These are phyloP conservation scores for Chrysoporthe deuterocubensis DNA, from an alignment of 2,329 filamentous ascomycete species.

Conservation along the genomic window DNA sequence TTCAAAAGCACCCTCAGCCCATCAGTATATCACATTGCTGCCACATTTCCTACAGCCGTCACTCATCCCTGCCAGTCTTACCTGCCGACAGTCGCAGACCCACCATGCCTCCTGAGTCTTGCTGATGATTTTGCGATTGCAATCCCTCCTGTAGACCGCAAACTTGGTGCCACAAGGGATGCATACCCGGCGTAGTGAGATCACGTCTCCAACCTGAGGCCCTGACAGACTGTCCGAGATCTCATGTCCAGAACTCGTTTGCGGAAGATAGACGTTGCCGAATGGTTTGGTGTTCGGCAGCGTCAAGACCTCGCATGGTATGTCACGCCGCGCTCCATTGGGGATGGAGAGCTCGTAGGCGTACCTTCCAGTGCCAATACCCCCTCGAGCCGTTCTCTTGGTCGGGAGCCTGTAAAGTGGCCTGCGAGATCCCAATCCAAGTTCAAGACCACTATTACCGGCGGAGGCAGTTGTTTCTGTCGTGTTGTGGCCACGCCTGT, in stretches of 20 bases:
- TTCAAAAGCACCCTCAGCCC: no score
- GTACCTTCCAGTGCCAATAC: slow-evolving; percentile 11
- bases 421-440: background rate
- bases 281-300: background rate
- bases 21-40: slow-evolving; percentile 25
- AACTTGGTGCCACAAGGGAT: slow-evolving; percentile 24
- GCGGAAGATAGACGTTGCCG: slow-evolving; percentile 16
- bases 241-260: background rate
- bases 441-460: background rate
- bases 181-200: slow-evolving; percentile 24
- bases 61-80: slow-evolving; percentile 19
- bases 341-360: slow-evolving; percentile 24
- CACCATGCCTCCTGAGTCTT: slow-evolving; percentile 22
- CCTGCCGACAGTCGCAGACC: slow-evolving; percentile 24
- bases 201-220: slow-evolving; percentile 18
- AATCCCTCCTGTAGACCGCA: slow-evolving; percentile 23
- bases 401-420: slow-evolving; percentile 17
- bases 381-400: background rate
- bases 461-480: background rate
- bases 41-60: slow-evolving; percentile 21
- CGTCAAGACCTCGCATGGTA: background rate
- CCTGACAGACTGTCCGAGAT: background rate
- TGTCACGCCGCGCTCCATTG: background rate
- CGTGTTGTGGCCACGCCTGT: background rate
- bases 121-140: slow-evolving; percentile 28